phyloP scores from a whole-genome alignment of 192 early-diverging fungal genomes.

The Geranomyces michiganensis region DNA sequence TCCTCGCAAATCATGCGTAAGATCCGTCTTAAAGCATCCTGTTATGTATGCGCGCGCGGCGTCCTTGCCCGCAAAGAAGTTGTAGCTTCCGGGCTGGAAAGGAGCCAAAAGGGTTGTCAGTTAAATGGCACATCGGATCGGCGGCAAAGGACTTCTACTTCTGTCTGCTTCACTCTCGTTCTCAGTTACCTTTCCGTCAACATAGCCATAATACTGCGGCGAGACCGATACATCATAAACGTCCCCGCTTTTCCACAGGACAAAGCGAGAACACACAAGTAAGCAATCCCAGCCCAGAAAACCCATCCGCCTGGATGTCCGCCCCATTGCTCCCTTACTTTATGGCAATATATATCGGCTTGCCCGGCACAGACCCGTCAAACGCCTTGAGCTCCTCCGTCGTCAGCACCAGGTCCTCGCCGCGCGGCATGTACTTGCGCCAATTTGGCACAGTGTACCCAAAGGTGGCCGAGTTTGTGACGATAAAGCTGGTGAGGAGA shows the following conservation, averaged over 20 bases:
- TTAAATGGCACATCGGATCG: not conserved
- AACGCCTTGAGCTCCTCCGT: slow-evolving; percentile 75
- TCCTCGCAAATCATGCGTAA: slow-evolving; percentile 93
- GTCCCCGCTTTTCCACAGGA: slow-evolving; percentile 65
- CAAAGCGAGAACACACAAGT: not conserved
- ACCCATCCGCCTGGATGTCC: not conserved
- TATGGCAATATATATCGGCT: slow-evolving; percentile 89
- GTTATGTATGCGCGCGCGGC: slow-evolving; percentile 93
- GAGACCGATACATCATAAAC: slow-evolving; percentile 92
- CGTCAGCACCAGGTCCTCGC: slow-evolving; percentile 38
- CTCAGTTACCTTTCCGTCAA: slow-evolving; percentile 37
- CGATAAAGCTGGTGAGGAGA: slow-evolving; percentile 20
- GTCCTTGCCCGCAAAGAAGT: slow-evolving; percentile 89
- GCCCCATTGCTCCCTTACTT: slow-evolving; percentile 51
- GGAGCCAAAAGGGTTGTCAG: not conserved
- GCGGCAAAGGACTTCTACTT: not conserved
- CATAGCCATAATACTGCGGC: slow-evolving; percentile 76
- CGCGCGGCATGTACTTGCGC: slow-evolving; percentile 34
- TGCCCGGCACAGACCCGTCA: slow-evolving; percentile 79
- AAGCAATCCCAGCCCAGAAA: not conserved
- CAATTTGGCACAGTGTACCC: slow-evolving; percentile 46
- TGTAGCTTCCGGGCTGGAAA: slow-evolving; percentile 72
- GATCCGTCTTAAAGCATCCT: slow-evolving; percentile 90
- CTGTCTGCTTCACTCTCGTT: not conserved
- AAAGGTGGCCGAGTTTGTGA: slow-evolving; percentile 50